phyloP scores from a whole-genome alignment of 2,329 filamentous ascomycete genomes.

The Tolypocladium album region DNA sequence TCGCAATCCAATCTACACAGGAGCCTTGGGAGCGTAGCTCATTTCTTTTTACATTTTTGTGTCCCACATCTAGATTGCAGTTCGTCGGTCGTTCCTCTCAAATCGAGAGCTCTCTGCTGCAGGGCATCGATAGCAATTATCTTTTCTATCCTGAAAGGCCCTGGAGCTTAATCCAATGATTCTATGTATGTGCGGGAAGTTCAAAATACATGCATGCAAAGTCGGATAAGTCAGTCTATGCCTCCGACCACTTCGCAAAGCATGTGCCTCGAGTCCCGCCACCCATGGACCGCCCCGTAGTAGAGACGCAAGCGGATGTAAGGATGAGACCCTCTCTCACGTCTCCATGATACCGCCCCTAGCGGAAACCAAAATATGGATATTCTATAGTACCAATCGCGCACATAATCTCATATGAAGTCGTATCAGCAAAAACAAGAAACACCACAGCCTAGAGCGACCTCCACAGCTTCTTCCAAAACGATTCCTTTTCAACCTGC shows the following conservation, averaged over 20 bases:
- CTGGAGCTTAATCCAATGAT: too few relatives aligned
- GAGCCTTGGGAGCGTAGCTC: too few relatives aligned
- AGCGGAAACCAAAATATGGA: neutral
- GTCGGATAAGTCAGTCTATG: neutral
- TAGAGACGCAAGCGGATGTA: neutral
- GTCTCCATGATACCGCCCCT: neutral
- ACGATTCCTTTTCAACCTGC: conserved; percentile 16
- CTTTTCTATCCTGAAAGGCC: too few relatives aligned
- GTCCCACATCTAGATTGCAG: too few relatives aligned
- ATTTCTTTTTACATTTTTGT: too few relatives aligned
- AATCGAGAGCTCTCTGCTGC: too few relatives aligned
- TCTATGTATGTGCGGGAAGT: neutral
- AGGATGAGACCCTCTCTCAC: neutral
- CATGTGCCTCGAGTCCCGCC: neutral
- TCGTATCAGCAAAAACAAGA: neutral
- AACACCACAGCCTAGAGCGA: conserved; percentile 22
- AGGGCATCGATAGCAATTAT: too few relatives aligned
- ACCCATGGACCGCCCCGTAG: neutral
- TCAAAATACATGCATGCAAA: neutral
- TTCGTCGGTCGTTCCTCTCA: too few relatives aligned
- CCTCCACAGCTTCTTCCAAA: conserved; percentile 33
- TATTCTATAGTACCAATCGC: neutral
- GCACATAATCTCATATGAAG: neutral
- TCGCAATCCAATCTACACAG: neutral
- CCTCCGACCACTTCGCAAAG: neutral